These are phyloP conservation scores for Daldinia sp. DNA, from an alignment of 2,329 filamentous ascomycete species.

Conservation along the genomic window DNA sequence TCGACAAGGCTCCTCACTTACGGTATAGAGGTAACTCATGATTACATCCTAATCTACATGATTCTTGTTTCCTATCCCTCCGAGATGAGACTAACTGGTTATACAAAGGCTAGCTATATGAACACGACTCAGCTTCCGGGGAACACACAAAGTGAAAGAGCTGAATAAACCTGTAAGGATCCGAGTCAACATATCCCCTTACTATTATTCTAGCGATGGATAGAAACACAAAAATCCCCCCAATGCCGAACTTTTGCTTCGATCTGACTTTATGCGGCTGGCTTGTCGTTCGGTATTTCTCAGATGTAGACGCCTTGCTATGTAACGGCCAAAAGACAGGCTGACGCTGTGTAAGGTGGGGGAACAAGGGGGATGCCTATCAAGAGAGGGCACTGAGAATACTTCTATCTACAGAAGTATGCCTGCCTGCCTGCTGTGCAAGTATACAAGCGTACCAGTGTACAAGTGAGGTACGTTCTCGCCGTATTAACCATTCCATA, in stretches of 20 bases:
- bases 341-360: not conserved
- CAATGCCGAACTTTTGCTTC: not conserved
- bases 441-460: too few relatives aligned
- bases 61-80: not conserved
- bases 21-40: not conserved
- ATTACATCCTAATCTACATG: not conserved
- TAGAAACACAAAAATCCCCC: not conserved
- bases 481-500: too few relatives aligned
- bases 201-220: not conserved
- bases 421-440: too few relatives aligned
- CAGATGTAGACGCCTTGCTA: not conserved
- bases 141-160: not conserved
- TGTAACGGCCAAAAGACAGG: not conserved
- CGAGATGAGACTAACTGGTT: not conserved
- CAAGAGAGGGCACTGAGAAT: not conserved
- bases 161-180: not conserved
- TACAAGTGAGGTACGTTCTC: too few relatives aligned
- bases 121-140: not conserved
- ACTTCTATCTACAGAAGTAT: not conserved
- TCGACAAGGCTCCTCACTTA: not conserved
- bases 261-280: not conserved
- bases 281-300: not conserved
- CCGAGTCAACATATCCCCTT: not conserved
- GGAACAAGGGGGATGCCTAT: not conserved
- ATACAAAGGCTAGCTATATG: not conserved